Evolutionary conservation across 345 rosid genomes (phyloP), one percentile per base, ranked within the genome.

Genomic region (Ailanthus altissimus): DNA sequence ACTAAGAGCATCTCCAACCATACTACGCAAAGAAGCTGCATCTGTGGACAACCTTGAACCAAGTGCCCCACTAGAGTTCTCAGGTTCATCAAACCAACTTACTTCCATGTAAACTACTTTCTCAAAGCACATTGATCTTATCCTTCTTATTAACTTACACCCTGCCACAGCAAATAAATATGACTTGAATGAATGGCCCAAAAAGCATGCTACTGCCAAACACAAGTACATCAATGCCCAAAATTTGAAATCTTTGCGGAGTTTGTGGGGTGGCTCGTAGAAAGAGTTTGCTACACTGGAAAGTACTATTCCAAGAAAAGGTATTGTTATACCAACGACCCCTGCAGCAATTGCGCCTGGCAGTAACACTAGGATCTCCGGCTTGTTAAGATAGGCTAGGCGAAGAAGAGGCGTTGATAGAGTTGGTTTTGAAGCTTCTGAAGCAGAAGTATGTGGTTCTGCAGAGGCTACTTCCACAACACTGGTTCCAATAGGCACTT

Each of bases 31-130:
- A 67, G 82, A 59, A 26, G 94, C 91, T 20, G 97, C 94, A 89
- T 94, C 98, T 25, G 90, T 84, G 0, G 98, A 92, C 0, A 94
- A 88, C 72, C 97, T 88, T 4, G 97, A 89, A 50, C 97, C 93
- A 64, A 94, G 66, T 2, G 86, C 79, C 73, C 98, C 97, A 26
- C 92, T 92, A 0, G 97, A 91, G 83, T 94, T 87, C 2, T 84
- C 81, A 14, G 86, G 84, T 67, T 91, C 90, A 76, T 94, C 97
- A 49, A 94, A 94, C 97, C 97, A 94, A 16, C 94, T 75, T 49
- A 94, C 81, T 63, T 94, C 98, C 97, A 90, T 91, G 72, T 79
- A 83, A 66, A 93, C 88, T 12, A 87, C 86, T 79, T 87, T 90
- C 87, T 91, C 87, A n/a, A 92, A 94, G 74, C 93, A 89, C 85